Percentiles rank a stretch among this genome's conserved stretches.
phyloP scores from a whole-genome alignment of 192 early-diverging fungal genomes.

The Backusella westeae region DNA sequence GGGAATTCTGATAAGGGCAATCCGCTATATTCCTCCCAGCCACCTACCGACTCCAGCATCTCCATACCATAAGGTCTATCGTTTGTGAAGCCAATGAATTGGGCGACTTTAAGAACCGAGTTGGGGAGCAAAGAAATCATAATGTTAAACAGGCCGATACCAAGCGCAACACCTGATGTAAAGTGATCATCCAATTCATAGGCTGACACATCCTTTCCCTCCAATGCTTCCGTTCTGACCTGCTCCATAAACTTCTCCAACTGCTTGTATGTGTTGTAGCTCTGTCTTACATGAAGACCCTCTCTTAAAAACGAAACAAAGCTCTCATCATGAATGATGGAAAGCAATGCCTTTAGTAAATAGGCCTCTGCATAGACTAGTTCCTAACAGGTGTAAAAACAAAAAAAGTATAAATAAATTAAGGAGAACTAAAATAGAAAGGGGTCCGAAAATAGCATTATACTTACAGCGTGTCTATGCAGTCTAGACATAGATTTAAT shows the following conservation, averaged over 20 bases:
- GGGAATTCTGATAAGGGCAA: slow-evolving; percentile 33
- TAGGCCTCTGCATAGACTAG: slow-evolving; percentile 78
- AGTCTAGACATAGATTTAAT: slow-evolving; percentile 53
- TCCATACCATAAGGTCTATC: slow-evolving; percentile 75
- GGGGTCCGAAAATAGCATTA: not conserved
- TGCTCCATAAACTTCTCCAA: slow-evolving; percentile 49
- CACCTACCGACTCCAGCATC: slow-evolving; percentile 67
- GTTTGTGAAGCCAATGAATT: slow-evolving; percentile 81
- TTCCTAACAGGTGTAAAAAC: slow-evolving; percentile 43
- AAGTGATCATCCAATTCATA: slow-evolving; percentile 78
- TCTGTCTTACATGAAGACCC: slow-evolving; percentile 69
- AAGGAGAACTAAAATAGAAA: slow-evolving; percentile 2
- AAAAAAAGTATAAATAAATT: not conserved
- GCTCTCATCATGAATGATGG: slow-evolving; percentile 73
- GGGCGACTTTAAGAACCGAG: slow-evolving; percentile 69
- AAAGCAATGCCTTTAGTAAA: slow-evolving; percentile 71
- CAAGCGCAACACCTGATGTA: slow-evolving; percentile 75
- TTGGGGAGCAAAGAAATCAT: slow-evolving; percentile 75
- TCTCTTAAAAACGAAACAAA: slow-evolving; percentile 74
- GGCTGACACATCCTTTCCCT: slow-evolving; percentile 41
- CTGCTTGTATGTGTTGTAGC: slow-evolving; percentile 64
- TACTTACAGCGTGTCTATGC: slow-evolving; percentile 62
- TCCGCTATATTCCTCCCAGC: slow-evolving; percentile 54
- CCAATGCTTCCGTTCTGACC: slow-evolving; percentile 47
- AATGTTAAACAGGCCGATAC: slow-evolving; percentile 77